phyloP scores from a whole-genome alignment of 768 basidiomycete species.

The Phaeotremella fagi region DNA sequence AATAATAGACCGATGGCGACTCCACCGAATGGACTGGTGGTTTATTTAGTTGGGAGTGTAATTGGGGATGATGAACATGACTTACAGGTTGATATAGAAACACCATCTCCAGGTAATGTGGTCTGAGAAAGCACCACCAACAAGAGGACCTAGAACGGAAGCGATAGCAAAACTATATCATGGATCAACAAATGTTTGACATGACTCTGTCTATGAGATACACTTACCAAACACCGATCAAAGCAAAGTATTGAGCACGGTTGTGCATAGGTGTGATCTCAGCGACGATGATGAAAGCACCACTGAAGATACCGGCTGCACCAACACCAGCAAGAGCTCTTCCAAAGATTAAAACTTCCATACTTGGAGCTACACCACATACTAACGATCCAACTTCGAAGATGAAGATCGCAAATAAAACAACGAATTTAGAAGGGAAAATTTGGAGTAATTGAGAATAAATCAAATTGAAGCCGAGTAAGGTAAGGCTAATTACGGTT shows the following conservation, averaged over 20 bases:
- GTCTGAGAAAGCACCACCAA: constrained; percentile 54
- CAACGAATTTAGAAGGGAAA: constrained; percentile 46
- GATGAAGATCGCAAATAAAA: constrained; percentile 44
- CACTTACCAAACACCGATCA: constrained; percentile 44
- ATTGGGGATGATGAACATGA: not conserved
- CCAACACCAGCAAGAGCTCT: constrained; percentile 54
- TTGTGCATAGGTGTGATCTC: constrained; percentile 38
- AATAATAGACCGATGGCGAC: constrained; percentile 31
- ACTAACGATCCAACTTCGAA: constrained; percentile 54
- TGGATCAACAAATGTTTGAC: not conserved
- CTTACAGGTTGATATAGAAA: constrained; percentile 52
- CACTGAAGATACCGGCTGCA: constrained; percentile 50
- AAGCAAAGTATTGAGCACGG: constrained; percentile 39
- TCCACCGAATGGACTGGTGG: constrained; percentile 28
- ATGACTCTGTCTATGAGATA: not conserved
- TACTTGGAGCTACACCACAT: constrained; percentile 50
- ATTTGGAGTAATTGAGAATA: constrained; percentile 42
- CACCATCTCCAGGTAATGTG: constrained; percentile 54
- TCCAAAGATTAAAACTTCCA: constrained; percentile 49
- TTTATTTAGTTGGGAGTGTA: not conserved
- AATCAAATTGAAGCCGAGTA: constrained; percentile 44
- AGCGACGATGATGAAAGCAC: constrained; percentile 36
- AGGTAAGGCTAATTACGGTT: constrained; percentile 31
- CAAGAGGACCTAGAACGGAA: constrained; percentile 53
- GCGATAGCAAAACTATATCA: constrained; percentile 50